Percentiles rank a stretch among this genome's conserved stretches.
Conservation (phyloP, 176 grass and related monocot genomes). For the Thinopyrum elongatum region DNA sequence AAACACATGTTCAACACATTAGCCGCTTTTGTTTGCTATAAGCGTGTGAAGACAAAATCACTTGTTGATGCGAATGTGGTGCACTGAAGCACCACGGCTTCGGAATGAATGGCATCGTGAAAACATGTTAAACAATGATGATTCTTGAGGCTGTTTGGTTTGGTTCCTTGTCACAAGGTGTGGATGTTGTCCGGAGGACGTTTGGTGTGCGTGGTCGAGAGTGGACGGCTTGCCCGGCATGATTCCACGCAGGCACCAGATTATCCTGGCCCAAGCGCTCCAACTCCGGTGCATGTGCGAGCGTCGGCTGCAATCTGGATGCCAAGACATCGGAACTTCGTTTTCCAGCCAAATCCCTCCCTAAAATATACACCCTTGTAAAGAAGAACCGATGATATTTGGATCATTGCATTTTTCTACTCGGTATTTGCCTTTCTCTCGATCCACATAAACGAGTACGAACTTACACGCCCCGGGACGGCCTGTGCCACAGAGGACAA, state of each 20-base stretch:
- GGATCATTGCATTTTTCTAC: no score
- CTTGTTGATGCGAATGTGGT: no score
- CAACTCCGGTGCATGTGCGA: neutral
- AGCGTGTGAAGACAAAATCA: no score
- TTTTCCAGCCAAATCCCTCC: no score
- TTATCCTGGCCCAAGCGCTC: neutral
- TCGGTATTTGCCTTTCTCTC: no score
- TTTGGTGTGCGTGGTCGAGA: neutral
- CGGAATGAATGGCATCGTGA: neutral
- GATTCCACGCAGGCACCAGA: accelerated
- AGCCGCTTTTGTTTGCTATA: neutral
- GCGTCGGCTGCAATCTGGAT: neutral
- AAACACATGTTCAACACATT: neutral
- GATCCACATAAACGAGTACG: no score
- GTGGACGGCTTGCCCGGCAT: neutral
- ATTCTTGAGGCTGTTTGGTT: neutral
- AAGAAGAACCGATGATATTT: no score
- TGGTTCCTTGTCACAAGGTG: neutral
- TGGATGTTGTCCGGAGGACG: no score
- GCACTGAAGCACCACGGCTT: neutral
- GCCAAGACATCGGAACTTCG: no score
- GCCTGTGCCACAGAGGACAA: no score
- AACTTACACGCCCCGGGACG: no score
- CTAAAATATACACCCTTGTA: no score
- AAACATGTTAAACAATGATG: neutral